These are phyloP conservation scores for Allium fistulosum DNA, from an alignment of 106 monocot genomes.

Conservation along the genomic window DNA sequence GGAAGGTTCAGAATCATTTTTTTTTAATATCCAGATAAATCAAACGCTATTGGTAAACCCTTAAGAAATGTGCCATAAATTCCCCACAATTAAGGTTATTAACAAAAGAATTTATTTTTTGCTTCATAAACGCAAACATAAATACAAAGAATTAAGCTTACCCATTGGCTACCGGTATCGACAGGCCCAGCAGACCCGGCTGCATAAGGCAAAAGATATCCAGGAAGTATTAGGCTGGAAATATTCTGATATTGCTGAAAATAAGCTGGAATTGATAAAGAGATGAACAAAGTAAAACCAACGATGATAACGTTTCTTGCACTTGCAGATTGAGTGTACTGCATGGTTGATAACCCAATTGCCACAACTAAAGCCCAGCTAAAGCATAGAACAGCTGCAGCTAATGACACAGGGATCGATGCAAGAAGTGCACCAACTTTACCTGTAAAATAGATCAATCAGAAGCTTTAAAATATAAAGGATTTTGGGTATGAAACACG, in stretches of 20 bases:
- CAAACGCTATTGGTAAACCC: too few species aligned
- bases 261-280: constrained; percentile 82
- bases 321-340: constrained; percentile 81
- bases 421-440: constrained; percentile 95
- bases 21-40: too few species aligned
- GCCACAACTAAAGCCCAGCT: constrained; percentile 86
- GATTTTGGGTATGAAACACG: too few species aligned
- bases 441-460: constrained; percentile 27
- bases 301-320: constrained; percentile 88
- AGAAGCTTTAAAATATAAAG: too few species aligned
- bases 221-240: constrained; percentile 76
- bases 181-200: constrained; percentile 91
- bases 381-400: constrained; percentile 93
- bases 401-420: constrained; percentile 81
- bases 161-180: constrained; percentile 44
- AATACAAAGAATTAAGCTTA: constrained; percentile 26
- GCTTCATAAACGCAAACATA: neutral
- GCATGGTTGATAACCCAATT: constrained; percentile 80
- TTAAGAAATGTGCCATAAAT: neutral
- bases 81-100: neutral
- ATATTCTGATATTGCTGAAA: constrained; percentile 80
- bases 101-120: neutral
- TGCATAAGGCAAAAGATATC: constrained; percentile 86
- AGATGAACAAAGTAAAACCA: constrained; percentile 94
- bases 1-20: neutral